phyloP scores from a whole-genome alignment of 2,329 filamentous ascomycete species.

The Thelonectria discophora region DNA sequence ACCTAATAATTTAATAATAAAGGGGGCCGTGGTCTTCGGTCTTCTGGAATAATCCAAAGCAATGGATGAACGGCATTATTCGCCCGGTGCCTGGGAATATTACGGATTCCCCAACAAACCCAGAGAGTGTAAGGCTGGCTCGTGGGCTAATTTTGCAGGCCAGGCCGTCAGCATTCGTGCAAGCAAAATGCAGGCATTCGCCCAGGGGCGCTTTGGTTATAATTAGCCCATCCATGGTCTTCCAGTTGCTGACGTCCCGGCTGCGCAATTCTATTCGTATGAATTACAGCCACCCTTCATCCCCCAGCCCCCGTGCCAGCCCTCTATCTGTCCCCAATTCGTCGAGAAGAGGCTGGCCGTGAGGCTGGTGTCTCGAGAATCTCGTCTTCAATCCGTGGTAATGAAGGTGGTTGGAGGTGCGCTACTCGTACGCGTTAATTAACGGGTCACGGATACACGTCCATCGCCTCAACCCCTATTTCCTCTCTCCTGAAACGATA shows the following conservation, averaged over 20 bases:
- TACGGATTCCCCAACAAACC: conserved; percentile 5
- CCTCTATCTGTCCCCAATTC: conserved; percentile 1
- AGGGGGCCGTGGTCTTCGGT: conserved; percentile 2
- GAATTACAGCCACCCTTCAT: conserved; percentile 1
- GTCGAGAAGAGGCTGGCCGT: conserved; percentile 15
- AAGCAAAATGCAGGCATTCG: not conserved
- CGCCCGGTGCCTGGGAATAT: conserved; percentile 1
- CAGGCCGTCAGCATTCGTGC: not conserved
- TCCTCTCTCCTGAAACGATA: not conserved
- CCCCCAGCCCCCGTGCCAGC: conserved; percentile 20
- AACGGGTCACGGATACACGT: conserved; percentile 8
- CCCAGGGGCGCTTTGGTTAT: conserved; percentile 5
- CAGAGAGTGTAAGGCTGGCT: conserved; percentile 10
- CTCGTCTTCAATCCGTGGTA: not conserved
- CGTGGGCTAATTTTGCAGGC: conserved; percentile 6
- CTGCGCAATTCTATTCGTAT: conserved; percentile 4
- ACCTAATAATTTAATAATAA: too few relatives aligned
- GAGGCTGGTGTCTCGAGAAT: conserved; percentile 6
- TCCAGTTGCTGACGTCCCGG: conserved; percentile 7
- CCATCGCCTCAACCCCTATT: not conserved
- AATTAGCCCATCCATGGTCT: conserved; percentile 8
- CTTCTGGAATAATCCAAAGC: conserved; percentile 8
- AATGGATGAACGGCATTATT: not conserved
- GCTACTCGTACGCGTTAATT: conserved; percentile 12
- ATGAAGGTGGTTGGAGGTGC: conserved; percentile 13